Percentiles rank a stretch among this genome's conserved stretches.
Conservation (phyloP, 352 stramenopile species). For the Phytophthora sansomeana region DNA sequence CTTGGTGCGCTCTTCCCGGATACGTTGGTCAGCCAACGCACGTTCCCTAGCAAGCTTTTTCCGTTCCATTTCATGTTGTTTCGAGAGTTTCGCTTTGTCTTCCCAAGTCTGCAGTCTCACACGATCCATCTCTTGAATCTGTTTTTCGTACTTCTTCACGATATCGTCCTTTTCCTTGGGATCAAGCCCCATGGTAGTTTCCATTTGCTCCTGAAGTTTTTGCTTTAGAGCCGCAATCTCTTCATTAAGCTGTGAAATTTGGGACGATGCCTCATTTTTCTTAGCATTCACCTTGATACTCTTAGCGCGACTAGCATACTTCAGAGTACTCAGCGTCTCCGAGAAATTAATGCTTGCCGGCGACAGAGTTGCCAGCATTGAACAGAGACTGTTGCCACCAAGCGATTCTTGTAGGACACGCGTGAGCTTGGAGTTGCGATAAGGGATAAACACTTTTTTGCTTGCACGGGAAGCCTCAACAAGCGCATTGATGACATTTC, state of each 20-base stretch:
- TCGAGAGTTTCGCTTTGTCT: slow-evolving; percentile 86
- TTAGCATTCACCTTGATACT: slow-evolving; percentile 94
- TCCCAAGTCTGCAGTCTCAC: slow-evolving; percentile 90
- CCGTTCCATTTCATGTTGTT: slow-evolving; percentile 88
- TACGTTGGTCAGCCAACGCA: slow-evolving; percentile 79
- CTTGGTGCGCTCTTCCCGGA: slow-evolving; percentile 79
- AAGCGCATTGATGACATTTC: slow-evolving; percentile 95
- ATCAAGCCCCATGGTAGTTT: slow-evolving; percentile 67
- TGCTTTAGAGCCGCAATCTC: slow-evolving; percentile 91
- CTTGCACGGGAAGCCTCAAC: slow-evolving; percentile 80
- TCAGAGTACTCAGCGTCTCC: slow-evolving; percentile 96
- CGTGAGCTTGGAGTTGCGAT: slow-evolving; percentile 95
- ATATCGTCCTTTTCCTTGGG: slow-evolving; percentile 91
- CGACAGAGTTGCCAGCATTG: slow-evolving; percentile 95
- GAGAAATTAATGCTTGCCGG: slow-evolving; percentile 95
- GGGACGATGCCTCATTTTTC: slow-evolving; percentile 93
- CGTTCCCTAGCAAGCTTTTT: slow-evolving; percentile 84
- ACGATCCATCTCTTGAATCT: slow-evolving; percentile 91
- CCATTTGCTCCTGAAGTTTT: slow-evolving; percentile 83
- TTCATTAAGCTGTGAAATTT: slow-evolving; percentile 92
- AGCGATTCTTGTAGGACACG: slow-evolving; percentile 93
- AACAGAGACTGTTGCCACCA: slow-evolving; percentile 94
- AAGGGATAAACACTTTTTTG: slow-evolving; percentile 94
- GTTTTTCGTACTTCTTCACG: slow-evolving; percentile 86
- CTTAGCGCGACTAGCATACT: slow-evolving; percentile 96